phyloP scores from a whole-genome alignment of 2,329 filamentous ascomycete species.

The Trichoderma simmonsii region DNA sequence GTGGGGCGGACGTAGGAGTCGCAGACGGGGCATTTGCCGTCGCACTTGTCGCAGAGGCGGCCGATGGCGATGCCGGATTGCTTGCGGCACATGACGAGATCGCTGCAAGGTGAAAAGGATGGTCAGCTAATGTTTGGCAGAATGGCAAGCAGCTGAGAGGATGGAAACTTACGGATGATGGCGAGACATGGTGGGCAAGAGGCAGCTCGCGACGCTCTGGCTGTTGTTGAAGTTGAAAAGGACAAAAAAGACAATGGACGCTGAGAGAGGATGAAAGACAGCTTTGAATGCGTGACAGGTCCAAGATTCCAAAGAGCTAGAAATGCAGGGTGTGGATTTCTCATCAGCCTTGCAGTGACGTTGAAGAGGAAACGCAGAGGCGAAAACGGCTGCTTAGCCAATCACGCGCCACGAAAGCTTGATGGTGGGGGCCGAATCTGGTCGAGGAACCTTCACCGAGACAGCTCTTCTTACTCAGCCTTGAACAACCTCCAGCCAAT shows the following conservation, averaged over 20 bases:
- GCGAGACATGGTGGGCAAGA: slow-evolving; percentile 68
- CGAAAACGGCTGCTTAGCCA: neutral
- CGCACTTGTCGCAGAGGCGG: slow-evolving; percentile 98
- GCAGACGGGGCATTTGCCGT: slow-evolving; percentile 98
- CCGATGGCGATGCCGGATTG: slow-evolving; percentile 96
- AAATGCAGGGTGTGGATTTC: slow-evolving; percentile 31
- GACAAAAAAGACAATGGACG: neutral
- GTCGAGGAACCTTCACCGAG: slow-evolving; percentile 11
- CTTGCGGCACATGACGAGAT: slow-evolving; percentile 99
- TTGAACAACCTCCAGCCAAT: slow-evolving; percentile 25
- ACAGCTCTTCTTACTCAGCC: slow-evolving; percentile 26
- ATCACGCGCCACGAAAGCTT: slow-evolving; percentile 6
- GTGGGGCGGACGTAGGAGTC: slow-evolving; percentile 98
- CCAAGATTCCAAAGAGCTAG: neutral
- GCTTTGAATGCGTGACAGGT: neutral
- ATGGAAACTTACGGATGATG: slow-evolving; percentile 75
- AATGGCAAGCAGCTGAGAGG: neutral
- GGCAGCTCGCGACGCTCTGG: neutral
- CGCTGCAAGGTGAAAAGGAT: slow-evolving; percentile 46
- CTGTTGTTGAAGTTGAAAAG: neutral
- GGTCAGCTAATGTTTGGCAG: slow-evolving; percentile 26
- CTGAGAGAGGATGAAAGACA: neutral
- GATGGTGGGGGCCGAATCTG: slow-evolving; percentile 9
- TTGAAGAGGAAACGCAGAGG: slow-evolving; percentile 15
- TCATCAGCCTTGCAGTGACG: slow-evolving; percentile 47